phyloP scores from a whole-genome alignment of 106 monocot genomes.

The Apostasia shenzhenica region DNA sequence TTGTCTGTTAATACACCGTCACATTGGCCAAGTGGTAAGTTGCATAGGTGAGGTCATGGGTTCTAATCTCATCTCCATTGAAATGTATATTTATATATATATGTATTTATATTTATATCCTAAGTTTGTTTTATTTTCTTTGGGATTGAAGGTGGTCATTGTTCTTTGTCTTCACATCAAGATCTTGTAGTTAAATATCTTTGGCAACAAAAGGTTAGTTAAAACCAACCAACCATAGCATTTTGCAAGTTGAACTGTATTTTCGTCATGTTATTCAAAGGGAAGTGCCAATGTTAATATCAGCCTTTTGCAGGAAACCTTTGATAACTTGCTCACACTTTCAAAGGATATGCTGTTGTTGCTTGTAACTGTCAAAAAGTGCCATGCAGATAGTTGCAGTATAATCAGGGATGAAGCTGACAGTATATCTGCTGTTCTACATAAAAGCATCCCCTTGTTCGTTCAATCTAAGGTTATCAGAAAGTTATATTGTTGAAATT shows the following conservation, averaged over 20 bases:
- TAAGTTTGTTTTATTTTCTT: neutral
- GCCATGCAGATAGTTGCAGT: constrained; percentile 45
- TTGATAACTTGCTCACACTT: constrained; percentile 59
- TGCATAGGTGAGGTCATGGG: too few species aligned
- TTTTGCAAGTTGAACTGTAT: neutral
- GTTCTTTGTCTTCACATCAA: constrained; percentile 30
- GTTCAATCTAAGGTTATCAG: constrained; percentile 60
- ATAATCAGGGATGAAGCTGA: constrained; percentile 22
- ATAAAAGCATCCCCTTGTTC: constrained; percentile 31
- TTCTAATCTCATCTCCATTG: too few species aligned
- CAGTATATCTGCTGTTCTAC: constrained; percentile 20
- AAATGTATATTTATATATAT: too few species aligned
- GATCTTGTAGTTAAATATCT: constrained; percentile 37
- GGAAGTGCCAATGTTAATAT: neutral
- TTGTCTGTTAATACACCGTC: too few species aligned
- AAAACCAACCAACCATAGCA: neutral
- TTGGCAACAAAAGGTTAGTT: constrained; percentile 79
- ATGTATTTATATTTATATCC: neutral
- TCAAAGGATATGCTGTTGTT: constrained; percentile 47
- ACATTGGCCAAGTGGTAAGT: too few species aligned
- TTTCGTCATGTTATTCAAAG: neutral
- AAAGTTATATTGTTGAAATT: neutral
- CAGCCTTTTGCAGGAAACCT: constrained; percentile 38
- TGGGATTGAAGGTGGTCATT: constrained; percentile 20
- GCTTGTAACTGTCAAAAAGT: constrained; percentile 27